Evolutionary conservation across 768 basidiomycete genomes (phyloP).

Genomic region (Psilocybe subaeruginosa): DNA sequence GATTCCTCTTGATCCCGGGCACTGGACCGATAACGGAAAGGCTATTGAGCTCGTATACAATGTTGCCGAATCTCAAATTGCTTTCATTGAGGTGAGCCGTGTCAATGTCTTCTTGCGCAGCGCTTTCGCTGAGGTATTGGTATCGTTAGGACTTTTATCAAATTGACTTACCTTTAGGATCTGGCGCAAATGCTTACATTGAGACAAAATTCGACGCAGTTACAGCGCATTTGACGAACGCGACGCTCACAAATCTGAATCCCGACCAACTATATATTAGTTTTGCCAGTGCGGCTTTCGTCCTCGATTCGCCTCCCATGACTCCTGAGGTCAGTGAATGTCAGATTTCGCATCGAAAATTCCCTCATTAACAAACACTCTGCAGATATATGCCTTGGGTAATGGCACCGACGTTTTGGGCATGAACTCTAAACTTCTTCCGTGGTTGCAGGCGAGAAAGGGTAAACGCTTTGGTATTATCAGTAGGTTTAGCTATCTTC

Average conservation of each 20-base stretch:
- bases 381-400: constrained; percentile 47
- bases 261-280: constrained; percentile 49
- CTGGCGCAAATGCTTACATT: constrained; percentile 40
- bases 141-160: constrained; percentile 42
- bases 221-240: constrained; percentile 43
- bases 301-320: constrained; percentile 35
- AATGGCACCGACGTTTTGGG: constrained; percentile 30
- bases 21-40: constrained; percentile 54
- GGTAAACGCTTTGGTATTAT: constrained; percentile 50
- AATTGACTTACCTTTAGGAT: constrained; percentile 32
- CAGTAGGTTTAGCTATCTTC: constrained; percentile 33
- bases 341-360: neutral
- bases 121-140: neutral
- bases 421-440: constrained; percentile 47
- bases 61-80: constrained; percentile 33
- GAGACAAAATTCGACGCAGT: constrained; percentile 45
- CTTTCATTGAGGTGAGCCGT: constrained; percentile 43
- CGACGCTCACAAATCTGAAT: constrained; percentile 33
- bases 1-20: constrained; percentile 42
- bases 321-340: constrained; percentile 33
- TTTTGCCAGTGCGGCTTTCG: constrained; percentile 48
- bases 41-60: constrained; percentile 49
- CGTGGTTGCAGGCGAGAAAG: constrained; percentile 43
- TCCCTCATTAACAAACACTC: neutral
- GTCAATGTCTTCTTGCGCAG: neutral